Base-by-base conservation (phyloP, 208 protist species). In the Trypanosoma cruzi region DNA sequence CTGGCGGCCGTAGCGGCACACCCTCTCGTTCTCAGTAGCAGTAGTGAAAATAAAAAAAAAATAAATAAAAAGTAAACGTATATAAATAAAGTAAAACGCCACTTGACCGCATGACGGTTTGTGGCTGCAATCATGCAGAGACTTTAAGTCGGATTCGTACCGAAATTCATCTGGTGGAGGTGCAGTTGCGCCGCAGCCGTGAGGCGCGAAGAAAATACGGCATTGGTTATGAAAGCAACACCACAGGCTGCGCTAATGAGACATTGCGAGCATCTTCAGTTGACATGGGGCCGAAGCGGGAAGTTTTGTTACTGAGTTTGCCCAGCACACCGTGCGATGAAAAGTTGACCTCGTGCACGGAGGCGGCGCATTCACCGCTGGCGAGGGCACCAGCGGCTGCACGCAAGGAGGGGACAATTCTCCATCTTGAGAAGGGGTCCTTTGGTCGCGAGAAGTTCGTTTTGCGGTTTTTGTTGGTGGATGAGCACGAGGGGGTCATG, bases 401-500 rank as follows among this genome's bases (percentile, higher is more conserved):
- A 10, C 72, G 74, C 29, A 81, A 77, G 54, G 73, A 80, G 48
- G 86, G 86, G 34, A 59, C 59, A n/a, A 75, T 87, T 28, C 77
- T 84, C 11, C 74, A 80, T 58, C 67, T 91, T 29, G 66, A 37
- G 16, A 50, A 44, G 28, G 31, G 59, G 18, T 4, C 18, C 3
- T 52, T 78, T 52, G 71, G 54, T 4, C 26, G 53, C 31, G 49
- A 54, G 40, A 66, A 62, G 50, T 82, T 92, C 26, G 71, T 83
- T 31, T 68, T 67, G 18, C 82, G 85, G 62, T 90, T 89, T 74
- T 28, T 93, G 6, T 77, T 87, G 4, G 75, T 89, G 2, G 70
- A 86, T 16, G 76, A 74, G 28, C 13, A 68, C 24, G 14, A 62
- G 7, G 87, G 87, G 46, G 71, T 93, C n/a, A 8, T 60, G 5